phyloP scores from a whole-genome alignment of 2,329 filamentous ascomycete species.

The Aspergillus fijiensis region DNA sequence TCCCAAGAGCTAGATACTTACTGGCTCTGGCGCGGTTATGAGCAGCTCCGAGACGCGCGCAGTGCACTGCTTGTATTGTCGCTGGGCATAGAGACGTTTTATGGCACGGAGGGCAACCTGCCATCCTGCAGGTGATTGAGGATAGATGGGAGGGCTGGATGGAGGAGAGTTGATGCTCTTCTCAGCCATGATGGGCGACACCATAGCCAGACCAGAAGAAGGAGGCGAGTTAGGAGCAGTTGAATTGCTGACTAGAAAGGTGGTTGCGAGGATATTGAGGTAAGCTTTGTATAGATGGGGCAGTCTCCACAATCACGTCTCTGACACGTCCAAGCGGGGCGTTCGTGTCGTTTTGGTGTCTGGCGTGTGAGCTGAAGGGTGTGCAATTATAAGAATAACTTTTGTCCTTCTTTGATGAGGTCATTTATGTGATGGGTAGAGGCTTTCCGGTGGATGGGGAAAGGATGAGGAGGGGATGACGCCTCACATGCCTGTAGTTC shows the following conservation, averaged over 20 bases:
- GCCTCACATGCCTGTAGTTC: not conserved
- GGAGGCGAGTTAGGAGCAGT: not conserved
- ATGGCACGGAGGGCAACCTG: slow-evolving; percentile 31
- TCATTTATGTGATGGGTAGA: not conserved
- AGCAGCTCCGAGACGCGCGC: slow-evolving; percentile 34
- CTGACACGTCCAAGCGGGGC: not conserved
- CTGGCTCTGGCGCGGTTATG: slow-evolving; percentile 24
- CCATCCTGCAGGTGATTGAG: slow-evolving; percentile 32
- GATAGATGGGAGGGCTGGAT: slow-evolving; percentile 16
- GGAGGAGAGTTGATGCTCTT: slow-evolving; percentile 17
- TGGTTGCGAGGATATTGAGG: not conserved
- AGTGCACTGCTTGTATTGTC: slow-evolving; percentile 45
- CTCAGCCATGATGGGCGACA: not conserved
- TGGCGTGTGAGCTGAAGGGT: not conserved
- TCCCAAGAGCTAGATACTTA: slow-evolving; percentile 18
- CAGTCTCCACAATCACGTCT: not conserved
- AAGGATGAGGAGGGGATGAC: not conserved
- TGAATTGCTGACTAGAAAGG: not conserved
- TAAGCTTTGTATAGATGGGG: not conserved
- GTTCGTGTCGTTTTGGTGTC: not conserved
- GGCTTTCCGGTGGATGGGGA: not conserved
- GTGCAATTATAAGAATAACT: not conserved
- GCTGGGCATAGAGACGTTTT: slow-evolving; percentile 38
- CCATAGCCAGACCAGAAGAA: not conserved
- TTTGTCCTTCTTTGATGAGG: not conserved